Evolutionary conservation across 1,284 basidiomycete genomes (phyloP), one percentile per base, ranked within the genome.

Genomic region (Tetrapyrgos nigripes): DNA sequence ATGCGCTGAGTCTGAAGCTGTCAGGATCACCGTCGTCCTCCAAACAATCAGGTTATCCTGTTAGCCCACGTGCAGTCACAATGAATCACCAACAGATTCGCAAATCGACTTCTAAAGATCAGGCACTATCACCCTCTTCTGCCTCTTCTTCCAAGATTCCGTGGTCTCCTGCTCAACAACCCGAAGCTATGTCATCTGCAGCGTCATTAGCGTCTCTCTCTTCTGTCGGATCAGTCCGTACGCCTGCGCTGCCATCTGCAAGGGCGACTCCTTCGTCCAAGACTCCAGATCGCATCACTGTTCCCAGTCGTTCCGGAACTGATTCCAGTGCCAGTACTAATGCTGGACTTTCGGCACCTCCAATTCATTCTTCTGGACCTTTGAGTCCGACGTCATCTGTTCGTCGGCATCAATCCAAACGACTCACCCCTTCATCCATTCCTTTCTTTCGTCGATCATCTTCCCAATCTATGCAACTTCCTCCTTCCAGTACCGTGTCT

Each of bases 361-460:
- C 72, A 27, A 62, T 71, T 46, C 71, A 72, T 19, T 64, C 51
- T 31, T 50, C 71, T 35, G 83, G 79, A n/a, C 87, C 89, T 26
- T 80, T 90, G 10, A 92, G 89, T 65, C 89, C 90, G 27, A 78
- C 85, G 19, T 81, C 86, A 13, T 91, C 88, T 21, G 70, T 88
- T 47, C 83, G 86, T 54, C 84, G 88, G 46, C 83, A 84, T 44
- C 84, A 86, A 52, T 88, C 86, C 13, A 92, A 88, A 70, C 86
- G 95, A 50, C 85, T 96, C 50, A 97, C 96, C 0, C 96, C 96
- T 0, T 96, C 94, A 14, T 93, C 94, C 8, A 97, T 98, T 63
- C 96, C 96, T 1, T 98, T 98, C 77, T 97, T 97, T 81, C 86
- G 94, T 43, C 90, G 96, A 19, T 93, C 94, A 1, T 95, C 94